Evolutionary conservation across 352 stramenopile genomes (phyloP), one percentile per base, ranked within the genome.

Genomic region (Thraustotheca clavata): DNA sequence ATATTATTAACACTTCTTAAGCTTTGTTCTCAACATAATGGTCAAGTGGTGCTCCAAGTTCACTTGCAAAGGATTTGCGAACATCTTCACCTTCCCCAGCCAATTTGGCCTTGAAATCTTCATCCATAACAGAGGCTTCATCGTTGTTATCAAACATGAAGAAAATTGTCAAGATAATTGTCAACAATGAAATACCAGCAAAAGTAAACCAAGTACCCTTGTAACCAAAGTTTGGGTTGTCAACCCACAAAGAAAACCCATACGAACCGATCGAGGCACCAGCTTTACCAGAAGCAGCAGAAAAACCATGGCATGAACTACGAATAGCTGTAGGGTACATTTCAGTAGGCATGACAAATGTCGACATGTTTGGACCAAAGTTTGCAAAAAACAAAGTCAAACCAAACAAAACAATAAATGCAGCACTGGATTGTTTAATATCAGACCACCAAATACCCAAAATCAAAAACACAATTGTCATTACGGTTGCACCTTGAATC

Each of bases 261-360:
- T 82, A 90, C 29, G 77, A 88, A 20, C 73, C 73, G 27, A 90
- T 71, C 3, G 83, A 76, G 1, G 90, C 89, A n/a, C 90, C 89
- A 3, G 84, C 67, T 67, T 97, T 97, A 41, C 89, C 90, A 49
- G 70, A 69, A 2, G 86, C 84, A 12, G 90, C 90, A 9, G 87
- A 94, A 62, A 96, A 83, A 14, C 89, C 88, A 71, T 96, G 87
- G 63, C 86, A 94, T 33, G 84, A 85, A 24, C 80, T 90, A 16
- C 88, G 78, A 67, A 95, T 89, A 43, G 89, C 76, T 8, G 88
- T 96, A 59, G 78, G 79, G 62, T 86, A 87, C 24, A 96, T 89
- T 71, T 96, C 90, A 0, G 88, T 87, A 0, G 88, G 88, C 72
- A 97, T 80, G 18, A 96, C 80, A 71, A 96, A 96, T 8, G 80